phyloP scores from a whole-genome alignment of 345 rosid species.

The Hibiscus syriacus region DNA sequence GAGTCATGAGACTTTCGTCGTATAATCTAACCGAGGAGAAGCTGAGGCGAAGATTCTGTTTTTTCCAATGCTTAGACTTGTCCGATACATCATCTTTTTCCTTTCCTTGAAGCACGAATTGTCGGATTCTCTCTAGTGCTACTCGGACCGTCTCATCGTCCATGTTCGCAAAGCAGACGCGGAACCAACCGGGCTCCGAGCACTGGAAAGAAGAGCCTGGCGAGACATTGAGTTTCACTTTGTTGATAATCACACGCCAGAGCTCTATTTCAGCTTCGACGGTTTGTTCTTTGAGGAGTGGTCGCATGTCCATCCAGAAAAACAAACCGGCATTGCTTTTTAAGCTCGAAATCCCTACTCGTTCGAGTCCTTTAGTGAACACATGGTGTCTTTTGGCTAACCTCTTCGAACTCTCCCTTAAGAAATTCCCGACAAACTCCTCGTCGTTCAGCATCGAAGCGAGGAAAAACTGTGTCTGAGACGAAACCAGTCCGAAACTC shows the following conservation, averaged over 20 bases:
- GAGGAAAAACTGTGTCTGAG: conserved; percentile 59
- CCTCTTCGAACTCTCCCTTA: conserved; percentile 48
- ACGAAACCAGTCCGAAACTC: conserved; percentile 74
- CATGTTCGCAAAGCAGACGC: conserved; percentile 87
- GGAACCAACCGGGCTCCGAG: conserved; percentile 74
- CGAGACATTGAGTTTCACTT: conserved; percentile 74
- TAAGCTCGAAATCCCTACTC: conserved; percentile 43
- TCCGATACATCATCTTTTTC: background rate
- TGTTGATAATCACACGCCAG: conserved; percentile 52
- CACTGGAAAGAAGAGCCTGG: conserved; percentile 75
- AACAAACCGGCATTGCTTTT: conserved; percentile 61
- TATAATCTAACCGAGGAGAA: conserved; percentile 24
- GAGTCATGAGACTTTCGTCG: conserved; percentile 43
- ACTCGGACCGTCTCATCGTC: conserved; percentile 50
- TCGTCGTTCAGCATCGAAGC: conserved; percentile 71
- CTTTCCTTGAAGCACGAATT: conserved; percentile 27
- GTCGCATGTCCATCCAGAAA: conserved; percentile 76
- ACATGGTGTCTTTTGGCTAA: conserved; percentile 32
- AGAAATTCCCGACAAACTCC: conserved; percentile 38
- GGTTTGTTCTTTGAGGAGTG: conserved; percentile 38
- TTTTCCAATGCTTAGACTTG: conserved; percentile 22
- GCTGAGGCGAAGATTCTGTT: conserved; percentile 41
- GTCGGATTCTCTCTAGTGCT: conserved; percentile 50
- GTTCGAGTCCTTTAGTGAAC: conserved; percentile 39
- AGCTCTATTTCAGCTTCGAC: conserved; percentile 44